Evolutionary conservation across 1,139 yeast species (phyloP).

Genomic region (Sugiyamaella novakii): DNA sequence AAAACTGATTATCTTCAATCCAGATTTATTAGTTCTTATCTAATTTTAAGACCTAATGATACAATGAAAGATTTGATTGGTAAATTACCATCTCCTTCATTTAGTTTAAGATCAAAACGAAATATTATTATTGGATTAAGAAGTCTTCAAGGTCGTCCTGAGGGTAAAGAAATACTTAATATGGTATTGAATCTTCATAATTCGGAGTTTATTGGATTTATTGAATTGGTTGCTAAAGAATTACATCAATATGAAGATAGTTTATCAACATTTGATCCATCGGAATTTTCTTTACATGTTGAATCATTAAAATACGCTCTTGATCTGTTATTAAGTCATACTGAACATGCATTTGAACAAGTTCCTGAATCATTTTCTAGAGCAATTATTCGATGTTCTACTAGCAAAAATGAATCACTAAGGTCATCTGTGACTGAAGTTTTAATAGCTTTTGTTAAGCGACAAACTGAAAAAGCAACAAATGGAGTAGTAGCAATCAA

Average conservation of each 20-base stretch:
- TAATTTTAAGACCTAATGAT: conserved; percentile 23
- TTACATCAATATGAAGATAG: conserved; percentile 26
- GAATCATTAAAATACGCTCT: conserved; percentile 22
- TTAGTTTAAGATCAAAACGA: conserved; percentile 23
- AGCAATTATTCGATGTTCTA: conserved; percentile 26
- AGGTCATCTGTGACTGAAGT: conserved; percentile 25
- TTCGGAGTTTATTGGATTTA: conserved; percentile 23
- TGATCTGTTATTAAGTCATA: conserved; percentile 25
- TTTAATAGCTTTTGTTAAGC: conserved; percentile 24
- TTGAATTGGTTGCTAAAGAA: conserved; percentile 22
- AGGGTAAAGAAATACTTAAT: conserved; percentile 24
- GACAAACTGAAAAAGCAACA: conserved; percentile 1
- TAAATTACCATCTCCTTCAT: conserved; percentile 10
- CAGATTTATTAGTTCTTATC: conserved; percentile 30
- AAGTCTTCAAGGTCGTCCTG: conserved; percentile 26
- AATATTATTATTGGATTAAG: conserved; percentile 30
- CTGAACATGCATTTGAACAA: conserved; percentile 11
- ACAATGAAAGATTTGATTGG: conserved; percentile 26
- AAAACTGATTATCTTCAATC: conserved; percentile 34
- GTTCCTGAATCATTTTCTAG: conserved; percentile 22
- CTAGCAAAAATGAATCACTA: conserved; percentile 23
- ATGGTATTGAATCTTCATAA: conserved; percentile 21
- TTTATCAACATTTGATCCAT: conserved; percentile 14
- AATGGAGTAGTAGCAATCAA: neutral
- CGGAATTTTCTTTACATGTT: conserved; percentile 23